Conservation (phyloP, 331 rosid genomes). For the Quercus tomentella region DNA sequence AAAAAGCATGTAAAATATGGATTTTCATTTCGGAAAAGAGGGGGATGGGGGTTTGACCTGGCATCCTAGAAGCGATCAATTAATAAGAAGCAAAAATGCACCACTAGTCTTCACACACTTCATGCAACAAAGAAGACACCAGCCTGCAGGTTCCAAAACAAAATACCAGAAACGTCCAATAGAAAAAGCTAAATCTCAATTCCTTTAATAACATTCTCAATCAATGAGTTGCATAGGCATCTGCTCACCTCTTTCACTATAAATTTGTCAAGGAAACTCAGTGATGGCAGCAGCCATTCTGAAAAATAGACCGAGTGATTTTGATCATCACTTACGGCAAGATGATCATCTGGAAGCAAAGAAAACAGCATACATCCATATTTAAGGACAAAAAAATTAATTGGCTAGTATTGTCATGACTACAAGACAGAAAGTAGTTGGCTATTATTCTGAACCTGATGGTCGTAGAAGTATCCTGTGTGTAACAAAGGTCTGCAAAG, state of each 20-base stretch:
- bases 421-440: neutral
- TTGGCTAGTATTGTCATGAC: neutral
- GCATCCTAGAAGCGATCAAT: neutral
- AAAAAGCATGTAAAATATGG: neutral
- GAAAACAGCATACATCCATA: constrained; percentile 2
- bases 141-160: constrained; percentile 14
- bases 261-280: constrained; percentile 46
- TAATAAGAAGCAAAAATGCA: neutral
- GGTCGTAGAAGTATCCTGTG: constrained; percentile 65
- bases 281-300: constrained; percentile 80
- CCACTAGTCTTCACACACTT: neutral
- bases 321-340: constrained; percentile 25
- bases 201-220: neutral
- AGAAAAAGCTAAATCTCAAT: neutral
- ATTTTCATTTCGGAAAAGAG: neutral
- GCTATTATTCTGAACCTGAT: constrained; percentile 53
- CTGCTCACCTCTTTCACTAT: constrained; percentile 65
- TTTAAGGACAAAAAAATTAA: constrained; percentile 9
- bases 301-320: constrained; percentile 40
- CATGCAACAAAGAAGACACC: constrained; percentile 20
- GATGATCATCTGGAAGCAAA: constrained; percentile 50
- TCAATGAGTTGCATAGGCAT: neutral
- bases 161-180: neutral
- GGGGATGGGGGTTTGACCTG: neutral
- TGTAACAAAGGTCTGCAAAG: constrained; percentile 77